Base-by-base conservation (phyloP, 2,329 filamentous ascomycete species). In the Sporothrix protearum region DNA sequence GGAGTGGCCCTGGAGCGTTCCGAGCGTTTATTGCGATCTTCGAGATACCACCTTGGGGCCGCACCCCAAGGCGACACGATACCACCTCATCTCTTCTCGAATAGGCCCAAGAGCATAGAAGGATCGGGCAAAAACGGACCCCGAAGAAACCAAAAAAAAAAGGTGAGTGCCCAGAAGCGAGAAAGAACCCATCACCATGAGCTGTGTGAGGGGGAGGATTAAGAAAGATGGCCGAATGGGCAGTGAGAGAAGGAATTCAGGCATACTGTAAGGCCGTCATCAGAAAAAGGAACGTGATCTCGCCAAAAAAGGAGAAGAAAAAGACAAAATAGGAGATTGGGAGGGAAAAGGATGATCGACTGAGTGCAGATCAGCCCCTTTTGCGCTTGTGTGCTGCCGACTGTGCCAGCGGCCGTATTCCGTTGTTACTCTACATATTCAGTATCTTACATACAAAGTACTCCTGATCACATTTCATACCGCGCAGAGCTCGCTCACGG, bases 11-110 rank as follows among this genome's bases (percentile, higher is more conserved):
- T 28, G 36, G 9, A 28, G n/a, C 36, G 59, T 22, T 42, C 59
- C n/a, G n/a, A 42, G 36, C 36, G 59, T 39, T 68, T 51, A 68
- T 68, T 68, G 64, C 19, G 64, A 68, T 68, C 64, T 68, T 68
- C 64, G 45, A 33, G 28, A 39, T 68, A 19, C 64, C 6, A 51
- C 53, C 53, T 57, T 57, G 53, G 25, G 53, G 53, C 25, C 12
- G 53, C 53, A 16, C 59, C 36, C 59, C n/a, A 28, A 57, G 28
- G 16, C 14, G 36, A 22, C 59, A 42, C 59, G 22, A 51, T 6
- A 25, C 49, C 49, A 51, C 49, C 42, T 42, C 39, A 49, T 16
- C 14, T n/a, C n/a, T n/a, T n/a, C n/a, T n/a, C 19, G 22, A n/a
- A 9, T 9, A 22, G 47, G 16, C 6, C n/a, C 19, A 51, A 33